These are phyloP conservation scores for Acacia acuminata DNA, from an alignment of 306 rosid genomes.

Conservation along the genomic window DNA sequence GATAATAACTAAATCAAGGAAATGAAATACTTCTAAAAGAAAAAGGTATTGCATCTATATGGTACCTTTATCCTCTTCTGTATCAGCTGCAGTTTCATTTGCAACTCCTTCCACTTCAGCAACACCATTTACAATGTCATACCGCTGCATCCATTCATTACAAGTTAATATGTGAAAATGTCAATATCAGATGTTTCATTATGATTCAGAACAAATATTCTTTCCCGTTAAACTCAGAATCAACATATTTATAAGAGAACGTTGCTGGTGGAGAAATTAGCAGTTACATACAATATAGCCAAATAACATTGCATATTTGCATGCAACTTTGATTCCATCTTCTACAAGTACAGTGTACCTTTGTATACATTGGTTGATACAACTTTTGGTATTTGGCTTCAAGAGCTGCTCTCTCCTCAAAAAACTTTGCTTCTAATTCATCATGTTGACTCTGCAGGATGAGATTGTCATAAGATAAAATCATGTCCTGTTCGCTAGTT, in stretches of 20 bases:
- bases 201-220: neutral
- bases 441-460: slow-evolving; percentile 72
- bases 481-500: neutral
- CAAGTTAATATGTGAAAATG: neutral
- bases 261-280: neutral
- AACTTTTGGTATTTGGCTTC: slow-evolving; percentile 90
- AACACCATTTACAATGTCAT: slow-evolving; percentile 75
- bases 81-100: slow-evolving; percentile 40
- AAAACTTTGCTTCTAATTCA: slow-evolving; percentile 79
- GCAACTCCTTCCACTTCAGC: slow-evolving; percentile 66
- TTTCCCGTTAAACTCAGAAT: neutral
- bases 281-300: neutral
- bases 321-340: neutral
- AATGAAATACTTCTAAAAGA: neutral
- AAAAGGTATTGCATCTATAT: neutral
- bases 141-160: slow-evolving; percentile 53
- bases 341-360: slow-evolving; percentile 44
- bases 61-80: slow-evolving; percentile 60
- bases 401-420: slow-evolving; percentile 89
- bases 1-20: slow-evolving; percentile 5
- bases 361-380: slow-evolving; percentile 72
- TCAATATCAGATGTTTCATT: neutral
- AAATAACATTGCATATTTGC: neutral
- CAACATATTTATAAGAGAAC: neutral
- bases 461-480: neutral